These are phyloP conservation scores for Coemansia sp. DNA, from an alignment of 192 early-diverging fungal genomes.

Conservation along the genomic window DNA sequence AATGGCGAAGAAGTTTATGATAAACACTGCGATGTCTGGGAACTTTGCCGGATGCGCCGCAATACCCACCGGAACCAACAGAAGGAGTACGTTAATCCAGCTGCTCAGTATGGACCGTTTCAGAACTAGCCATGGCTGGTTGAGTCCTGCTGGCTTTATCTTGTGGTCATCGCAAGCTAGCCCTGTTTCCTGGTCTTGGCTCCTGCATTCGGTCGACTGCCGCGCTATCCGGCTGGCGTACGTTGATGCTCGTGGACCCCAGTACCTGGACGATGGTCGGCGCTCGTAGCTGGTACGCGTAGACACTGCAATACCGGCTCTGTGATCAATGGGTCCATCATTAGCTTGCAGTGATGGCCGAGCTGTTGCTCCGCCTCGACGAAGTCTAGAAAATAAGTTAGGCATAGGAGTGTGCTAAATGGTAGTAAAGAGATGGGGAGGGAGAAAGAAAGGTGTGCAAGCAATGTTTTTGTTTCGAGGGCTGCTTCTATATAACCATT, in stretches of 20 bases:
- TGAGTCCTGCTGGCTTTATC: conserved; percentile 36
- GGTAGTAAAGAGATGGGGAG: conserved; percentile 4
- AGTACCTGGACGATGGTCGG: conserved; percentile 32
- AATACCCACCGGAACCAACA: conserved; percentile 83
- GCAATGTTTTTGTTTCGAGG: conserved; percentile 4
- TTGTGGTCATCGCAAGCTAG: conserved; percentile 18
- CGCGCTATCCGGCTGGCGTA: conserved; percentile 44
- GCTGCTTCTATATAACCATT: not conserved
- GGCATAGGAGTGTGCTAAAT: conserved; percentile 28
- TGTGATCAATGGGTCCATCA: not conserved
- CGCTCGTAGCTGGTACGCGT: not conserved
- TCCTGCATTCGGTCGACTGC: conserved; percentile 29
- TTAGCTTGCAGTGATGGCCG: conserved; percentile 14
- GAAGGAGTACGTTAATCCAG: conserved; percentile 69
- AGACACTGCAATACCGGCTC: not conserved
- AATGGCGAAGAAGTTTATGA: conserved; percentile 89
- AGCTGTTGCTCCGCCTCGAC: conserved; percentile 11
- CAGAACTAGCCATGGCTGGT: conserved; percentile 52
- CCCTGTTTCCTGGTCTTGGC: conserved; percentile 9
- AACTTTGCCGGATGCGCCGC: conserved; percentile 64
- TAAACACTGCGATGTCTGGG: conserved; percentile 68
- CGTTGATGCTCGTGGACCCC: conserved; percentile 44
- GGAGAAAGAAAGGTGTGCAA: not conserved
- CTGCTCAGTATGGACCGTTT: conserved; percentile 59
- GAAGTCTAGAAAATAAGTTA: conserved; percentile 41